These are phyloP conservation scores for Pythium coloratum DNA, from an alignment of 352 stramenopile genomes.

Conservation along the genomic window DNA sequence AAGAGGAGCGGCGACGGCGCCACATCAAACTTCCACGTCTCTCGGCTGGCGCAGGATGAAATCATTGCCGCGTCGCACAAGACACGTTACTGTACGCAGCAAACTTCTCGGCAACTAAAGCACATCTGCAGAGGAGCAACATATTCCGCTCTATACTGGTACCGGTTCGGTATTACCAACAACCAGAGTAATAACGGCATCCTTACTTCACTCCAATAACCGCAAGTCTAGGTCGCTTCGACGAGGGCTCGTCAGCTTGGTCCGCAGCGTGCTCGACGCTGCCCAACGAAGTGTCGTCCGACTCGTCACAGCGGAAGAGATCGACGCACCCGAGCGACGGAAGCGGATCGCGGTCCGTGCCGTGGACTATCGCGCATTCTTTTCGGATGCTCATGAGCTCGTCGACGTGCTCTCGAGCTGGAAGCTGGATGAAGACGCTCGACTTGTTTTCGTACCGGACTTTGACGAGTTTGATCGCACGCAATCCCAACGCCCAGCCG, in stretches of 20 bases:
- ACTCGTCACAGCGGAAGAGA: slow-evolving; percentile 8
- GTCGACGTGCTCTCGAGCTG: slow-evolving; percentile 9
- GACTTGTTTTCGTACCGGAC: slow-evolving; percentile 24
- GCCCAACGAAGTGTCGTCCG: not conserved
- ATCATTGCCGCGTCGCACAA: too few relatives aligned
- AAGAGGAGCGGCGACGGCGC: too few relatives aligned
- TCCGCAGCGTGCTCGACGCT: not conserved
- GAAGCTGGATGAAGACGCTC: slow-evolving; percentile 22
- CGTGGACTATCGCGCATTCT: slow-evolving; percentile 12
- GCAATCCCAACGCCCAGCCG: slow-evolving; percentile 44
- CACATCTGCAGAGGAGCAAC: too few relatives aligned
- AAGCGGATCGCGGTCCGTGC: slow-evolving; percentile 22
- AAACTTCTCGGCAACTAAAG: too few relatives aligned
- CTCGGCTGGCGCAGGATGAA: too few relatives aligned
- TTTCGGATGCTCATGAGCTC: slow-evolving; percentile 16
- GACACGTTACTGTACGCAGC: too few relatives aligned
- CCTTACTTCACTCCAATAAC: not conserved
- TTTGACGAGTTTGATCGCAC: slow-evolving; percentile 11
- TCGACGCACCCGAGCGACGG: slow-evolving; percentile 29
- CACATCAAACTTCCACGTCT: too few relatives aligned
- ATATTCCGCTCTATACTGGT: too few relatives aligned
- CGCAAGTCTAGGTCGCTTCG: slow-evolving; percentile 6
- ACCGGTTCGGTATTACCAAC: too few relatives aligned
- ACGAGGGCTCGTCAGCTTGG: slow-evolving; percentile 6
- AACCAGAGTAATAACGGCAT: too few relatives aligned